Evolutionary conservation across 2,329 filamentous ascomycete species (phyloP).

Genomic region (Cladophialophora carrionii): DNA sequence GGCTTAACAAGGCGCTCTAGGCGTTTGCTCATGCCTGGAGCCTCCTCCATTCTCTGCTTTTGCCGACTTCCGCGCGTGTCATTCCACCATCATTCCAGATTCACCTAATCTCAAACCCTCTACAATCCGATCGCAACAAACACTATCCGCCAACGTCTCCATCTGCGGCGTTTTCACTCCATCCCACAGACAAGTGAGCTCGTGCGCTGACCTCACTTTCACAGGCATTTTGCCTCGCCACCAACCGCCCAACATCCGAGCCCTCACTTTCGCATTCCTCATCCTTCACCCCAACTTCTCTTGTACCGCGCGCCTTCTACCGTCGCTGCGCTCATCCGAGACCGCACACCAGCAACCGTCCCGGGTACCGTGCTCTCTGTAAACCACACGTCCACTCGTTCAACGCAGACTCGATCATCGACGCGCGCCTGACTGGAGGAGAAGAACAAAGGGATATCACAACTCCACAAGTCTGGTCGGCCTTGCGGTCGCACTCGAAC

Average conservation of each 20-base stretch:
- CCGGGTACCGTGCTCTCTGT: background rate
- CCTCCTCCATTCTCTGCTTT: background rate
- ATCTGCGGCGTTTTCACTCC: background rate
- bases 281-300: background rate
- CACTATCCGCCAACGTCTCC: background rate
- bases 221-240: background rate
- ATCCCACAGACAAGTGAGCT: background rate
- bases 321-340: background rate
- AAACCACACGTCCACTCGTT: background rate
- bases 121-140: background rate
- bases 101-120: slow-evolving; percentile 9
- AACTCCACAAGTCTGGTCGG: slow-evolving; percentile 9
- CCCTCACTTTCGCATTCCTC: background rate
- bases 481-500: slow-evolving; percentile 24
- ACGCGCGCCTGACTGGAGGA: slow-evolving; percentile 3
- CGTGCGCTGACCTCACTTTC: background rate
- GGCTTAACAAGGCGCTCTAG: slow-evolving; percentile 5
- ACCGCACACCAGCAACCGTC: background rate
- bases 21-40: background rate
- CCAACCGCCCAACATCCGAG: background rate
- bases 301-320: background rate
- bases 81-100: slow-evolving; percentile 24
- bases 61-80: slow-evolving; percentile 33
- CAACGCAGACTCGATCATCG: background rate
- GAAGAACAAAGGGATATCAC: slow-evolving; percentile 2